Conservation (phyloP, 2,329 filamentous ascomycete genomes). For the Ophiostoma quercus region DNA sequence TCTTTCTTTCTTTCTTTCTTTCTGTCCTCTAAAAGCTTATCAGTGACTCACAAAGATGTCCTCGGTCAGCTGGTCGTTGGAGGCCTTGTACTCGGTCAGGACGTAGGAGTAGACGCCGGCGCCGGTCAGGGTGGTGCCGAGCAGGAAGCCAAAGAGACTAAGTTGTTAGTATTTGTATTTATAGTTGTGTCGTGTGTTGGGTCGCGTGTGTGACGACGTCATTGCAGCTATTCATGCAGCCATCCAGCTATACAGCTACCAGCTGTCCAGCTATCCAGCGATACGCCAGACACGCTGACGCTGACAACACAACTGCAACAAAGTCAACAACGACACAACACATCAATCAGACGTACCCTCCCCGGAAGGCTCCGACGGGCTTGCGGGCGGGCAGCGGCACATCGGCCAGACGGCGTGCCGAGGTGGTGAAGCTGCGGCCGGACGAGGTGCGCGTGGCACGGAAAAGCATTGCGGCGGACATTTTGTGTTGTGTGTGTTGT, state of each 20-base stretch:
- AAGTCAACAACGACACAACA: not conserved
- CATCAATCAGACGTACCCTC: constrained; percentile 42
- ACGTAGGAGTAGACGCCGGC: constrained; percentile 86
- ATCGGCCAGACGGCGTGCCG: constrained; percentile 41
- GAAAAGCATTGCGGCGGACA: constrained; percentile 43
- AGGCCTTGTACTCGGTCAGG: constrained; percentile 85
- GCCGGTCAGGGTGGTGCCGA: constrained; percentile 75
- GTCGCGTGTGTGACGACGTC: not conserved
- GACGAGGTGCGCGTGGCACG: constrained; percentile 32
- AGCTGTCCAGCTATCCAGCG: no score
- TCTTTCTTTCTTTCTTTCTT: not conserved
- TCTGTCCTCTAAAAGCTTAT: not conserved
- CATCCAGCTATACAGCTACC: no score
- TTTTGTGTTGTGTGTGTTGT: constrained; percentile 27
- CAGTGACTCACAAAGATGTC: constrained; percentile 80
- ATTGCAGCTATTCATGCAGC: not conserved
- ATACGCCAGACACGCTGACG: not conserved
- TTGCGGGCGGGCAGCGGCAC: constrained; percentile 51
- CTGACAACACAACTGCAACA: not conserved
- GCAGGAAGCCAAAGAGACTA: constrained; percentile 86
- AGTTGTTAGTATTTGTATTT: not conserved
- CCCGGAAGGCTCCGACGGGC: constrained; percentile 57
- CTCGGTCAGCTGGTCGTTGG: constrained; percentile 88
- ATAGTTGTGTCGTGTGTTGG: no score
- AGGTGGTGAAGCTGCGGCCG: constrained; percentile 48